Evolutionary conservation across 441 rosid genomes (phyloP).

Genomic region (Euphorbia schlechtendalii): DNA sequence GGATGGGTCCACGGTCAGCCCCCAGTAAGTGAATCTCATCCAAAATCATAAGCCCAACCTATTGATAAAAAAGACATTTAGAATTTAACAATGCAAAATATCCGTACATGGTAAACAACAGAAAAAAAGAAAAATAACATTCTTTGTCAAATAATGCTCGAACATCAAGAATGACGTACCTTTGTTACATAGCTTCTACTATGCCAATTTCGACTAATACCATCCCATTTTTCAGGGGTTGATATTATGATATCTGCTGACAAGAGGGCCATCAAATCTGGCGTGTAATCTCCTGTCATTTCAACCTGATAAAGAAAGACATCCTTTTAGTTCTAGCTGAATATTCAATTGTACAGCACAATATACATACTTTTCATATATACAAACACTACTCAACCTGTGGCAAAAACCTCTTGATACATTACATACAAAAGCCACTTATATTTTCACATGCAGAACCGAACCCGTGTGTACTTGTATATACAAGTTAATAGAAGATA

Average conservation of each 20-base stretch:
- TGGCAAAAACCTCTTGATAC: not conserved
- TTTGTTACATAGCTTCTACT: conserved; percentile 95
- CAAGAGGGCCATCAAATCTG: conserved; percentile 92
- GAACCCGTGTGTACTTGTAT: not conserved
- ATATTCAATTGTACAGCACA: not conserved
- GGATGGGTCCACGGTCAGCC: conserved; percentile 99
- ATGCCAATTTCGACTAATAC: conserved; percentile 99
- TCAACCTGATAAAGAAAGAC: conserved; percentile 55
- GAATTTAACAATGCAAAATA: conserved; percentile 4
- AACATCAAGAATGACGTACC: conserved; percentile 37
- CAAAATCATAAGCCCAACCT: conserved; percentile 97
- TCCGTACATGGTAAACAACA: not conserved
- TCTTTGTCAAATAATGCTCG: conserved; percentile 4
- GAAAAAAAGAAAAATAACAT: conserved; percentile 1
- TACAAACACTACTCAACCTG: conserved; percentile 57
- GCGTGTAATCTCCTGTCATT: conserved; percentile 99
- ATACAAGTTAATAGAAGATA: conserved; percentile 16
- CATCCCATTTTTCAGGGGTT: conserved; percentile 99
- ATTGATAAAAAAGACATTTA: conserved; percentile 24
- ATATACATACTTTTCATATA: not conserved
- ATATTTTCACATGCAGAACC: not conserved
- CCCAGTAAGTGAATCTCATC: conserved; percentile 99
- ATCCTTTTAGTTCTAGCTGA: not conserved
- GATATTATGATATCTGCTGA: conserved; percentile 98
- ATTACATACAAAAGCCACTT: not conserved